phyloP scores from a whole-genome alignment of 2,329 filamentous ascomycete genomes.

The Microcyclosporella mali region DNA sequence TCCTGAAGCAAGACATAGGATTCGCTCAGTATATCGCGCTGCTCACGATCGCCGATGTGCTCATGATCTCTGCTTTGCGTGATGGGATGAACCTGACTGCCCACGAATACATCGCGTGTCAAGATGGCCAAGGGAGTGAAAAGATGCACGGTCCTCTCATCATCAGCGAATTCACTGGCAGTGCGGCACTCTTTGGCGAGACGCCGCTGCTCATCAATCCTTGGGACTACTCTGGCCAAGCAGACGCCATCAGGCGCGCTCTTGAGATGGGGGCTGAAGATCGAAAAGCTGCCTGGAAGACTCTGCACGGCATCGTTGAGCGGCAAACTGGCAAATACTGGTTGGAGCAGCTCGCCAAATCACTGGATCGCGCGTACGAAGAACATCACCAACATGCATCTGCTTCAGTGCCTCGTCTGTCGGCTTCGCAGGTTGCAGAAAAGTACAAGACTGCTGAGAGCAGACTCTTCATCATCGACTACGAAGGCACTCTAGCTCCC shows the following conservation, averaged over 20 bases:
- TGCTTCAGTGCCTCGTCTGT: conserved; percentile 78
- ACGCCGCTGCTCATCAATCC: conserved; percentile 84
- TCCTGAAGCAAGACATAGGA: conserved; percentile 89
- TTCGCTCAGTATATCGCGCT: conserved; percentile 91
- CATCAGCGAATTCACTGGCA: conserved; percentile 90
- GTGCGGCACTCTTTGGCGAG: conserved; percentile 74
- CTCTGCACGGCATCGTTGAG: conserved; percentile 66
- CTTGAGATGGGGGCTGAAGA: conserved; percentile 74
- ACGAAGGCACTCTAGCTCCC: conserved; percentile 84
- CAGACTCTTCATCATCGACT: conserved; percentile 84
- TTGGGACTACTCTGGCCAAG: conserved; percentile 79
- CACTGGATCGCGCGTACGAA: conserved; percentile 69
- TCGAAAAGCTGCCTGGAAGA: conserved; percentile 66
- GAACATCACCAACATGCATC: conserved; percentile 81
- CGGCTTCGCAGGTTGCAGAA: conserved; percentile 56
- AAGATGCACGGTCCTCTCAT: conserved; percentile 87
- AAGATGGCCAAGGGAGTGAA: conserved; percentile 70
- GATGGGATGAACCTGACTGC: conserved; percentile 97
- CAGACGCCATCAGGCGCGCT: conserved; percentile 75
- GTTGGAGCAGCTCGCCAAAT: conserved; percentile 68
- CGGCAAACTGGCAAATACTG: conserved; percentile 80
- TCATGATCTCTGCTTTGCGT: conserved; percentile 91
- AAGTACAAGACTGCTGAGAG: conserved; percentile 61
- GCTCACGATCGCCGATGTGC: conserved; percentile 77
- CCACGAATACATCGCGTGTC: conserved; percentile 89